phyloP scores from a whole-genome alignment of 805 yeast genomes.

The Saccharomyces eubayanus region DNA sequence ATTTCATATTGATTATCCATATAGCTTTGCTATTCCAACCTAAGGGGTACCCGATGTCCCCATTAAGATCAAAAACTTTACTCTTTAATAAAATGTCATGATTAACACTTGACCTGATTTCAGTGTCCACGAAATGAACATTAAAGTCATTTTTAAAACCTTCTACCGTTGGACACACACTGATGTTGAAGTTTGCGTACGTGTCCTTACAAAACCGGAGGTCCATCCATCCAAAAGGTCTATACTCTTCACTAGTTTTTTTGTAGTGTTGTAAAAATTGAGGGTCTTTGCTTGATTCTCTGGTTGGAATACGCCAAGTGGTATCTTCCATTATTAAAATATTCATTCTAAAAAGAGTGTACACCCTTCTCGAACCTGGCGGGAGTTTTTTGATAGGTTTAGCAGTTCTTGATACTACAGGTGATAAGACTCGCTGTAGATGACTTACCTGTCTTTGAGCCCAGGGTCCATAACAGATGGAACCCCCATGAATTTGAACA shows the following conservation, averaged over 20 bases:
- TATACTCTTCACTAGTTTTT: conserved; percentile 31
- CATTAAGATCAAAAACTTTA: conserved; percentile 43
- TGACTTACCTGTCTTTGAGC: conserved; percentile 75
- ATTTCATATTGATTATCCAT: conserved; percentile 54
- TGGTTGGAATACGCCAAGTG: conserved; percentile 65
- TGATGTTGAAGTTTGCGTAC: conserved; percentile 36
- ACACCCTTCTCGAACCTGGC: conserved; percentile 48
- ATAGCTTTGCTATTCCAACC: conserved; percentile 72
- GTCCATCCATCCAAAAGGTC: conserved; percentile 93
- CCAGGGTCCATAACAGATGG: conserved; percentile 90
- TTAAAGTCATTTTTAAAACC: conserved; percentile 50
- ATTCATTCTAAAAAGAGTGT: conserved; percentile 48
- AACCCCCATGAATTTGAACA: conserved; percentile 48
- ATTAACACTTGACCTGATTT: conserved; percentile 74
- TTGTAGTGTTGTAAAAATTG: conserved; percentile 31
- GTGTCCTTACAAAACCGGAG: conserved; percentile 51
- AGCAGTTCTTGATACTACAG: conserved; percentile 53
- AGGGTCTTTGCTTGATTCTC: conserved; percentile 75
- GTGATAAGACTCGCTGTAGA: conserved; percentile 59
- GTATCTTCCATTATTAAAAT: conserved; percentile 56
- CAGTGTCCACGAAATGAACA: conserved; percentile 45
- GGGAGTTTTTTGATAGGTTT: conserved; percentile 33
- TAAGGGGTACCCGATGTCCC: conserved; percentile 61
- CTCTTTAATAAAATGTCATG: conserved; percentile 73
- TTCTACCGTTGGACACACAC: conserved; percentile 43